A percentile compares a stretch with the other conserved stretches of the same genome.
These are phyloP conservation scores for Aspergillus fumigatiaffinis DNA, from an alignment of 2,329 filamentous ascomycete species.

Conservation along the genomic window DNA sequence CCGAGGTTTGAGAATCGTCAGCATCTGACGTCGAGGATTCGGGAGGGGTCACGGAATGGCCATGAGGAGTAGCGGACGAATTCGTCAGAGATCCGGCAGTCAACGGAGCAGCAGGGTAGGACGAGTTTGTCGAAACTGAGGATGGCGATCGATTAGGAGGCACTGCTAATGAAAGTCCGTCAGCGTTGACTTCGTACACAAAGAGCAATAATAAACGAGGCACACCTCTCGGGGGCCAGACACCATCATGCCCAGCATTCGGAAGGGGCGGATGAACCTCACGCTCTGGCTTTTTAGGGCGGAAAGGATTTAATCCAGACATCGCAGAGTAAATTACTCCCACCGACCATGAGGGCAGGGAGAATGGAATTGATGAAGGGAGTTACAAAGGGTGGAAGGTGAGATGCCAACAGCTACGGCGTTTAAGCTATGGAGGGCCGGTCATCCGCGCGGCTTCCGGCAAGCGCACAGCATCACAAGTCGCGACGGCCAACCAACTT, in stretches of 20 bases:
- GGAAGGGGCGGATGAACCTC: conserved; percentile 22
- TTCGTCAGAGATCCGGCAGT: conserved; percentile 14
- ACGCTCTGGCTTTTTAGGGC: conserved; percentile 39
- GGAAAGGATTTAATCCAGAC: conserved; percentile 51
- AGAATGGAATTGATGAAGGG: conserved; percentile 8
- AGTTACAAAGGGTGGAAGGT: conserved; percentile 5
- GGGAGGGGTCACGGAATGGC: conserved; percentile 17
- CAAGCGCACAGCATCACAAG: conserved; percentile 1
- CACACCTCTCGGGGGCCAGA: background rate
- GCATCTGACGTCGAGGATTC: conserved; percentile 19
- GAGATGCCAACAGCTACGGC: background rate
- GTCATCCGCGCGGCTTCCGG: conserved; percentile 10
- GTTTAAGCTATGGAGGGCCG: background rate
- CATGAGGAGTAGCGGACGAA: conserved; percentile 15
- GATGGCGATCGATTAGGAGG: conserved; percentile 7
- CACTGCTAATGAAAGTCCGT: conserved; percentile 10
- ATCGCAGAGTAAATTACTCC: conserved; percentile 32
- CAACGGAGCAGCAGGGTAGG: conserved; percentile 5
- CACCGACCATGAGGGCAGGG: conserved; percentile 28
- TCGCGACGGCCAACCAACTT: conserved; percentile 1
- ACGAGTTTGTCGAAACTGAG: conserved; percentile 3
- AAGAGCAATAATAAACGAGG: background rate
- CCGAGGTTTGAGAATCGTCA: conserved; percentile 27
- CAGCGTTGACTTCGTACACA: conserved; percentile 1
- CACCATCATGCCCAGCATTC: background rate